These are phyloP conservation scores for Trapa bicornis DNA, from an alignment of 345 rosid species.

Conservation along the genomic window DNA sequence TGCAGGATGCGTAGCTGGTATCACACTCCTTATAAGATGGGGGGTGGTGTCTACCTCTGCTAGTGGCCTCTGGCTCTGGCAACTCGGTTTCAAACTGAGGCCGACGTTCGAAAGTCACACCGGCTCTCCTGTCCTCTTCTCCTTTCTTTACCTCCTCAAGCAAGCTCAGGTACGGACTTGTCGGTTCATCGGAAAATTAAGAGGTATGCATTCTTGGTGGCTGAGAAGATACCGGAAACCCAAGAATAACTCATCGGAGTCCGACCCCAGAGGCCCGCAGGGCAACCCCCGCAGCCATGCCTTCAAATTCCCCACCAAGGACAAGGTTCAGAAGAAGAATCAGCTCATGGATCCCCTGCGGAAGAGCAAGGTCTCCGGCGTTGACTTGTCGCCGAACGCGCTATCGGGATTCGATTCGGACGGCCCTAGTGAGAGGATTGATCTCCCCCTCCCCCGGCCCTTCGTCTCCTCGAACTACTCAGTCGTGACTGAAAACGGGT, in stretches of 20 bases:
- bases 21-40: too few species aligned
- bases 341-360: neutral
- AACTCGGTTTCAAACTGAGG: too few species aligned
- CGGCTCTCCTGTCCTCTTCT: neutral
- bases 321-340: conserved; percentile 17
- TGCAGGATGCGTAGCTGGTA: too few species aligned
- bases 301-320: conserved; percentile 15
- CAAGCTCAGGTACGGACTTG: neutral
- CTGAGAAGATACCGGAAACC: conserved; percentile 42
- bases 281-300: conserved; percentile 13
- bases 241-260: conserved; percentile 27
- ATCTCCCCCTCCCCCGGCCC: conserved; percentile 81
- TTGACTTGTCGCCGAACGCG: conserved; percentile 33
- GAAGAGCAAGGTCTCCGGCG: conserved; percentile 30
- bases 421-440: conserved; percentile 31
- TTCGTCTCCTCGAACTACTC: conserved; percentile 13
- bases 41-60: neutral
- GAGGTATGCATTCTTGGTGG: conserved; percentile 77
- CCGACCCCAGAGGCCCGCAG: conserved; percentile 9
- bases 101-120: neutral
- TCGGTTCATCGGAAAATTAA: neutral
- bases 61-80: too few species aligned
- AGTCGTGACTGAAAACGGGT: conserved; percentile 4
- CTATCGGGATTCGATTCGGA: conserved; percentile 80
- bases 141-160: neutral